phyloP scores from a whole-genome alignment of 352 stramenopile genomes.

The Phytophthora capsici region DNA sequence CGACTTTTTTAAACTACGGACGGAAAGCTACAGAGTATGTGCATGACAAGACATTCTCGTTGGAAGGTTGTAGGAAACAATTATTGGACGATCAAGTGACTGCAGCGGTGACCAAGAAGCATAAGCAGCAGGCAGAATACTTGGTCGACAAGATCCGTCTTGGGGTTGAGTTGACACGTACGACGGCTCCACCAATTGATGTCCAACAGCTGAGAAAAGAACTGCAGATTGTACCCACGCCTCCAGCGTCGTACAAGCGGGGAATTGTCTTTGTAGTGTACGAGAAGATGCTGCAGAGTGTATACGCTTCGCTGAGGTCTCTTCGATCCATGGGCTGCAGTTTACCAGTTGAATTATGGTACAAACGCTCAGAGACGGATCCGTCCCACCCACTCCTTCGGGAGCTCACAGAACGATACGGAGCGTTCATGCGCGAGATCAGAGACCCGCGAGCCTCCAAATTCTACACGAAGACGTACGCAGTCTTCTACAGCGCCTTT shows the following conservation, averaged over 20 bases:
- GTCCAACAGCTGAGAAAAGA: constrained; percentile 14
- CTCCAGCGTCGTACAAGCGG: constrained; percentile 23
- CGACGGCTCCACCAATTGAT: neutral
- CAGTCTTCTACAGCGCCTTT: constrained; percentile 77
- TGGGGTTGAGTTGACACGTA: constrained; percentile 14
- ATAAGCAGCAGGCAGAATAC: neutral
- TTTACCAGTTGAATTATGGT: constrained; percentile 79
- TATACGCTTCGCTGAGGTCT: constrained; percentile 54
- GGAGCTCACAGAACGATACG: constrained; percentile 42
- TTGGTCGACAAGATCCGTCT: constrained; percentile 28
- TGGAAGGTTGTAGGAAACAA: constrained; percentile 31
- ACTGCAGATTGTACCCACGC: neutral
- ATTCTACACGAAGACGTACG: constrained; percentile 82
- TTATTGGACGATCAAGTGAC: constrained; percentile 40
- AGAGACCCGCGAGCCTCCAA: constrained; percentile 49
- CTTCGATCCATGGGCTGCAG: constrained; percentile 48
- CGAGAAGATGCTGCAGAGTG: constrained; percentile 55
- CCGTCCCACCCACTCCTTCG: constrained; percentile 52
- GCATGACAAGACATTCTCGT: constrained; percentile 50
- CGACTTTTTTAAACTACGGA: constrained; percentile 47
- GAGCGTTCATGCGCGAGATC: constrained; percentile 70
- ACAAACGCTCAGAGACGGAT: constrained; percentile 54
- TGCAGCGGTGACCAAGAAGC: constrained; percentile 8
- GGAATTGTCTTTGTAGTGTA: constrained; percentile 68
- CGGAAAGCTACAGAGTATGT: constrained; percentile 46